Conservation (phyloP, 768 basidiomycete species). For the Boletus pseudo-olivaceus region DNA sequence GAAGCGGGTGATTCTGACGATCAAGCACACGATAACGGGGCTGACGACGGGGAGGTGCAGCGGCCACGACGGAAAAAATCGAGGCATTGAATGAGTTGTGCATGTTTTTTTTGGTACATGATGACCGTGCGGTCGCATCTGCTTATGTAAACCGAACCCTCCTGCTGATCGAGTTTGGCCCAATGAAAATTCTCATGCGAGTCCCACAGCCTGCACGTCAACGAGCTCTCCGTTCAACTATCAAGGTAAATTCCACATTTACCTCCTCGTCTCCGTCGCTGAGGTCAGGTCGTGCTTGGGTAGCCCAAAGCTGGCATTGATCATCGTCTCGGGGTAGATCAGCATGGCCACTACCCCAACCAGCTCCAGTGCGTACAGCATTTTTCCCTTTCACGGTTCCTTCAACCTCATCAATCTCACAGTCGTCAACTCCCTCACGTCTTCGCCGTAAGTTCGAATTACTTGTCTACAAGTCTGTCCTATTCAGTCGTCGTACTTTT, state of each 20-base stretch:
- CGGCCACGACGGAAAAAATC: slow-evolving; percentile 12
- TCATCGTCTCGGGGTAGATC: slow-evolving; percentile 1
- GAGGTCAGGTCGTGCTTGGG: not conserved
- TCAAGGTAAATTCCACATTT: not conserved
- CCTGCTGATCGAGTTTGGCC: slow-evolving; percentile 2
- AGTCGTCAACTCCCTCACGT: rapidly evolving
- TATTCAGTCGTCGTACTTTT: not conserved
- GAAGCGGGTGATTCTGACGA: slow-evolving; percentile 1
- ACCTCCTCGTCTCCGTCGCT: not conserved
- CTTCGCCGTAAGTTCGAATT: slow-evolving; percentile 4
- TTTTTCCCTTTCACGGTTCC: not conserved
- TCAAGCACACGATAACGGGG: not conserved
- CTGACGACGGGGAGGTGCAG: slow-evolving; percentile 15
- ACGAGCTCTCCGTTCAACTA: slow-evolving; percentile 4
- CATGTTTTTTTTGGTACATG: not conserved
- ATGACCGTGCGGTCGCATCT: not conserved
- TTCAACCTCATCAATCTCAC: not conserved
- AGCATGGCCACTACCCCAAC: not conserved
- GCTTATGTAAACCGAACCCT: slow-evolving; percentile 19
- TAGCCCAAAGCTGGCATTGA: slow-evolving; percentile 1
- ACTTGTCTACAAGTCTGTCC: not conserved
- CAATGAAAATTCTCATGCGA: slow-evolving; percentile 22
- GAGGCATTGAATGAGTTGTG: slow-evolving; percentile 5
- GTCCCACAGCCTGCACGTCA: slow-evolving; percentile 1
- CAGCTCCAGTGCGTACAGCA: slow-evolving; percentile 4